Evolutionary conservation across 1,284 basidiomycete genomes (phyloP), one percentile per base, ranked within the genome.

Genomic region (Melampsora americana): DNA sequence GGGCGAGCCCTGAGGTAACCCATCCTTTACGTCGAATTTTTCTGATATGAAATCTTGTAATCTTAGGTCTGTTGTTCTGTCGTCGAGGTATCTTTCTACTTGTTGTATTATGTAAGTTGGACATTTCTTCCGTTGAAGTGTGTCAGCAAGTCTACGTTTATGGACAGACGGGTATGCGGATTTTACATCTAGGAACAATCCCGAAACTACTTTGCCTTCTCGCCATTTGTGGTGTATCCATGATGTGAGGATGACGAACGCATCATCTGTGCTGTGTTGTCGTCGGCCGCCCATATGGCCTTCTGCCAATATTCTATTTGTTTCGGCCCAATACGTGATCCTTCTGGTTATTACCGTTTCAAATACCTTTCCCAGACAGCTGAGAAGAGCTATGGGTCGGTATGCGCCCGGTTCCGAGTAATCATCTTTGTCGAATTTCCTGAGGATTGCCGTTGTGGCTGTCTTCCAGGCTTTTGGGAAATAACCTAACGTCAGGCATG

Each of bases 101-200:
- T 35, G 35, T 35, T 35, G 35, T 35, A 35, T 9, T 56, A 68
- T 26, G 16, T 68, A 68, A 18, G 5, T 26, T 1, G 66, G 66
- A 28, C 44, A 68, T 1, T 14, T 20, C 46, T 28, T n/a, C n/a
- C 30, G 0, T 28, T 20, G 5, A 16, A 68, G 48, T 0, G n/a
- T n/a, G 18, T 68, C 39, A 20, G 59, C 50, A 5, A 68, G 30
- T 46, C 68, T 42, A 0, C 1, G 0, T 18, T 42, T 30, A 50
- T 70, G 30, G 4, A 61, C 68, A 42, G 68, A 70, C 11, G 68
- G 68, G 35, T 60, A 70, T 5, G 68, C 68, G 6, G 53, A 59
- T 18, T 70, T 70, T 4, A 70, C 56, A 18, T 70, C 68, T 32
- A 70, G 16, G 18, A 53, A 68, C 1, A 68, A 44, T 30, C 44